Base-by-base conservation (phyloP, 768 basidiomycete species). In the Clitopilus hobsonii region DNA sequence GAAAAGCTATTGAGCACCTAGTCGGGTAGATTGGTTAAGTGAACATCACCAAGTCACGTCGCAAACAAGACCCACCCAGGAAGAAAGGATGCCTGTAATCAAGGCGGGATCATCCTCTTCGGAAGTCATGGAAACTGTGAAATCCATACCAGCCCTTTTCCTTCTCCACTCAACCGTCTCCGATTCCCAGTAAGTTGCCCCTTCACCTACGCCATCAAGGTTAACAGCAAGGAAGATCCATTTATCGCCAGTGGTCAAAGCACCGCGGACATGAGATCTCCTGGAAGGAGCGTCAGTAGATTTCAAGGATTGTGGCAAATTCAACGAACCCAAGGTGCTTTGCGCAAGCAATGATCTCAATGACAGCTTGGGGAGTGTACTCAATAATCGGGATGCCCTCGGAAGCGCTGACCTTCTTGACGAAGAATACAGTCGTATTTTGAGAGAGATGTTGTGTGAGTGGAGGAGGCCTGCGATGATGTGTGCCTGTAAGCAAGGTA, bases 151-250 rank as follows among this genome's bases (percentile, higher is more conserved):
- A 32, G 22, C 36, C 27, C 18, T n/a, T 18, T 54, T 38, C 45
- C 11, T 16, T 23, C 53, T 54, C 53, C 53, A 54, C 47, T 27
- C 36, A 27, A 54, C 53, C 38, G 41, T 45, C 47, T 54, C 25
- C 30, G 58, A 51, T 32, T 26, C 52, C 52, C 52, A 56, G 36
- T 51, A 56, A 28, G 50, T 59, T 51, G 51, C 55, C 41, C 59
- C 59, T 51, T 55, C 59, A 51, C 49, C 53, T 6, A 53, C 45
- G 18, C 38, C 38, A n/a, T 41, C 51, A 52, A 60, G 59, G 38
- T 58, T 51, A 20, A 60, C 57, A 26, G 48, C 56, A 52, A 60
- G 27, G 45, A 58, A 60, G 54, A 54, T 16, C 59, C 59, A 60
- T 32, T 50, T 54, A 29, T 23, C 48, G 45, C 59, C 57, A 28